These are phyloP conservation scores for Aureoboletus auriporus DNA, from an alignment of 768 basidiomycete species.

Conservation along the genomic window DNA sequence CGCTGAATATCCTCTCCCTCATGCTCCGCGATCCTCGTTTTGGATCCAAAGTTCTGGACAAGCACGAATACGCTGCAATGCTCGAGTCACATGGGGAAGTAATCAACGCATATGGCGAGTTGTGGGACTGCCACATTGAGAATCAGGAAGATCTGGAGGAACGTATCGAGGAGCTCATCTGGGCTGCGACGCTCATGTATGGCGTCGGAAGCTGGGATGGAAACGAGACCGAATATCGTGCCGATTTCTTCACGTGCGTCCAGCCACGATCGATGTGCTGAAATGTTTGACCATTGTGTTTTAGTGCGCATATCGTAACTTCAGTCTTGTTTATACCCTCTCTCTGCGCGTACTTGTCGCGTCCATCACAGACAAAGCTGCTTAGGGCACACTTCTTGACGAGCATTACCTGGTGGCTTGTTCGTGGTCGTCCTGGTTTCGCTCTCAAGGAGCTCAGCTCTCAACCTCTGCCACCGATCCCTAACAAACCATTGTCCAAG, in stretches of 20 bases:
- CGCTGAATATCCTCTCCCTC: conserved; percentile 51
- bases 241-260: conserved; percentile 65
- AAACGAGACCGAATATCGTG: conserved; percentile 40
- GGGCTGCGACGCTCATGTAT: conserved; percentile 55
- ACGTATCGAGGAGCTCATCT: conserved; percentile 62
- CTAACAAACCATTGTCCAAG: conserved; percentile 14
- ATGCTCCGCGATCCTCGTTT: conserved; percentile 49
- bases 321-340: conserved; percentile 60
- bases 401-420: conserved; percentile 51
- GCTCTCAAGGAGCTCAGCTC: conserved; percentile 49
- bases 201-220: conserved; percentile 52
- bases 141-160: conserved; percentile 37
- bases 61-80: conserved; percentile 33
- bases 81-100: conserved; percentile 36
- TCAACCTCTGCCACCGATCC: conserved; percentile 21
- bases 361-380: conserved; percentile 50
- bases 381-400: conserved; percentile 57
- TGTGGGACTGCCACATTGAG: conserved; percentile 43
- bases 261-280: neutral
- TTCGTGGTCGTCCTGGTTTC: conserved; percentile 50
- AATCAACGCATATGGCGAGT: conserved; percentile 39
- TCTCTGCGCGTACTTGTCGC: conserved; percentile 47
- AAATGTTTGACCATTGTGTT: conserved; percentile 2
- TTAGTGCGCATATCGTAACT: conserved; percentile 67
- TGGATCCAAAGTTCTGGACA: conserved; percentile 25